These are phyloP conservation scores for Agaricus blazei DNA, from an alignment of 768 basidiomycete genomes.

Conservation along the genomic window DNA sequence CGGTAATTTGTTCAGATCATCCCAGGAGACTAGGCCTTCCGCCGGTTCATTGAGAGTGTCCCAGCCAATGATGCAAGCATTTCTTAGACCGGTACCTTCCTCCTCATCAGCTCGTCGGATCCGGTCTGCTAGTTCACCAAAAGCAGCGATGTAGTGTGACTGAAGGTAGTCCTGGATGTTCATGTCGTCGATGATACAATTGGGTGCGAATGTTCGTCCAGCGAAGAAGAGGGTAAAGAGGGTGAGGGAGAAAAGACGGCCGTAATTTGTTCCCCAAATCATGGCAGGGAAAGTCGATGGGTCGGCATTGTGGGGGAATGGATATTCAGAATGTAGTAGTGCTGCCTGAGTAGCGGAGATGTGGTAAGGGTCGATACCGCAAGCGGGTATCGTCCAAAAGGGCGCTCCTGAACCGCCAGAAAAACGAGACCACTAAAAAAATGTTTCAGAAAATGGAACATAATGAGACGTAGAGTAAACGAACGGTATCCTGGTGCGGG, in stretches of 20 bases:
- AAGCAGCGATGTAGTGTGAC: constrained; percentile 68
- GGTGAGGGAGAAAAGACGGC: constrained; percentile 81
- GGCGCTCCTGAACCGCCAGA: constrained; percentile 94
- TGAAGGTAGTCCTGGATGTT: constrained; percentile 92
- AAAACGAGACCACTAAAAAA: constrained; percentile 84
- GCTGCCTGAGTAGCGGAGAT: constrained; percentile 84
- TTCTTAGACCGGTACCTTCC: constrained; percentile 63
- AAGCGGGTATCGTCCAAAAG: constrained; percentile 88
- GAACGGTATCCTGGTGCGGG: constrained; percentile 91
- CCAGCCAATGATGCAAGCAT: constrained; percentile 93
- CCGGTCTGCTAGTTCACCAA: constrained; percentile 69
- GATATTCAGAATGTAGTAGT: constrained; percentile 88
- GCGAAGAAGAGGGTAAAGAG: constrained; percentile 95
- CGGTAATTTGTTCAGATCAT: constrained; percentile 63
- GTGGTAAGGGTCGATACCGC: constrained; percentile 82
- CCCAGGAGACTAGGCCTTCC: constrained; percentile 70
- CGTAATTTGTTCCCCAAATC: constrained; percentile 97
- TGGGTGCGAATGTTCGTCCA: constrained; percentile 84
- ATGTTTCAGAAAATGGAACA: neutral
- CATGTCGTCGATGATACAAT: constrained; percentile 83
- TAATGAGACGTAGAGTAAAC: constrained; percentile 23
- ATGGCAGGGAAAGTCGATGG: constrained; percentile 83
- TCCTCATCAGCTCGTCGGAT: constrained; percentile 42
- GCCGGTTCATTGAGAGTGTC: constrained; percentile 94
- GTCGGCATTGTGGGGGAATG: constrained; percentile 50